Evolutionary conservation across 345 rosid genomes (phyloP).

Genomic region (Combretum micranthum): DNA sequence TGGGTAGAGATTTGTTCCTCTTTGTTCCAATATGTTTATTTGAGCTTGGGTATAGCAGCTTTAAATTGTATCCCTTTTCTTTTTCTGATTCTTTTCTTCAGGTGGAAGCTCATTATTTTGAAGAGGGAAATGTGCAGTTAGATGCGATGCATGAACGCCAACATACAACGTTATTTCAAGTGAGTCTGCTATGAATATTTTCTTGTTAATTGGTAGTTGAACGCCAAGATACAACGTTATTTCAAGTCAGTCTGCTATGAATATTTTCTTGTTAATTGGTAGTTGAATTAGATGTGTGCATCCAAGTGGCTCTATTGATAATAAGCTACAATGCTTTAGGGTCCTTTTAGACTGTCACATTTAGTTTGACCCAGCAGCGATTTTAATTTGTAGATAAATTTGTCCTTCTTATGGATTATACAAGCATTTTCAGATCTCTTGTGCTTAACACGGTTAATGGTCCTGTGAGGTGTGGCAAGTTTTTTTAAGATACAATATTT

Average conservation of each 20-base stretch:
- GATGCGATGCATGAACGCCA: constrained; percentile 80
- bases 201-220: neutral
- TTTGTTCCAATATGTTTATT: too few relatives aligned
- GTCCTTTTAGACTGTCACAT: too few relatives aligned
- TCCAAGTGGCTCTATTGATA: neutral
- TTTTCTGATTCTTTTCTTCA: constrained; percentile 18
- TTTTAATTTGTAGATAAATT: too few relatives aligned
- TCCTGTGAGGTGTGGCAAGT: too few relatives aligned
- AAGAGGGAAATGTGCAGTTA: constrained; percentile 97
- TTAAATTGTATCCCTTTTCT: neutral
- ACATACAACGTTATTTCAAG: constrained; percentile 88
- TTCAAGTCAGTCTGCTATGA: constrained; percentile 50
- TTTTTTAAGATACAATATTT: too few relatives aligned
- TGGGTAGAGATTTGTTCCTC: too few relatives aligned
- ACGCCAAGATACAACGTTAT: constrained; percentile 70
- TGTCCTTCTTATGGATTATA: too few relatives aligned
- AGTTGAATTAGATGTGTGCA: neutral
- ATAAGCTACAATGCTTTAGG: too few relatives aligned
- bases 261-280: neutral
- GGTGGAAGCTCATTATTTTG: constrained; percentile 98
- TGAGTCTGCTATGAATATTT: constrained; percentile 9
- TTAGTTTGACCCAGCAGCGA: too few relatives aligned
- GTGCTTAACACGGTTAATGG: too few relatives aligned
- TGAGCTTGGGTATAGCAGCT: neutral
- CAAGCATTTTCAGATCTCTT: too few relatives aligned